Evolutionary conservation across 31 red algal species (phyloP), one percentile per base, ranked within the genome.

Genomic region (Odonthalia washingtoniensis): DNA sequence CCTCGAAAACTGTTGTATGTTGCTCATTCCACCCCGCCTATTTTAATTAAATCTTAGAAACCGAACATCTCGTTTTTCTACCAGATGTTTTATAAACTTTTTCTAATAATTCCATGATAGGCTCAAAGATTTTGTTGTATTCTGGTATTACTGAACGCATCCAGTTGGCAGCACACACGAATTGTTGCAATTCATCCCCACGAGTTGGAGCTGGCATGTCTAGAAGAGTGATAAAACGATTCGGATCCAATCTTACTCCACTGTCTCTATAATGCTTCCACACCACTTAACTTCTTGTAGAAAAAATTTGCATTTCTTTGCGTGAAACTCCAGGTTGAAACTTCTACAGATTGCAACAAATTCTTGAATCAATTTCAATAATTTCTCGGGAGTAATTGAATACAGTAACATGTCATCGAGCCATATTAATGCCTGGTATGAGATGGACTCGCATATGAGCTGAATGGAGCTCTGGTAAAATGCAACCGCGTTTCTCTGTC

Each of bases 401-500:
- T n/a, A n/a, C 12, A 65, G 14, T 6, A 81, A 42, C 4, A 27
- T 81, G 18, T 81, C 53, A 65, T n/a, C n/a, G n/a, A 81, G 45
- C 49, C 49, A 81, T 18, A 5, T 66, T 16, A 33, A 33, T 62
- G 33, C 35, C 16, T 62, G 9, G 5, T 30, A 9, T 5, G 5
- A 81, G 32, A 33, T 81, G 49, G 28, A n/a, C 77, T 5, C 49
- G 44, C 6, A 81, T 32, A 65, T 9, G 65, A 5, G 26, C 49
- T n/a, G 77, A 5, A 81, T 28, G 9, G 77, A 9, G 9, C 68
- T 40, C 81, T 84, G 81, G 17, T 75, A 33, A n/a, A 41, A 32
- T 18, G 6, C 74, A 12, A 74, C 46, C 39, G 81, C 81, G 33
- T 84, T 84, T 9, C 68, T 84, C 5, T 67, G 40, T 5, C 81